Conservation (phyloP, 176 grass and related monocot species). For the Microstegium vimineum region DNA sequence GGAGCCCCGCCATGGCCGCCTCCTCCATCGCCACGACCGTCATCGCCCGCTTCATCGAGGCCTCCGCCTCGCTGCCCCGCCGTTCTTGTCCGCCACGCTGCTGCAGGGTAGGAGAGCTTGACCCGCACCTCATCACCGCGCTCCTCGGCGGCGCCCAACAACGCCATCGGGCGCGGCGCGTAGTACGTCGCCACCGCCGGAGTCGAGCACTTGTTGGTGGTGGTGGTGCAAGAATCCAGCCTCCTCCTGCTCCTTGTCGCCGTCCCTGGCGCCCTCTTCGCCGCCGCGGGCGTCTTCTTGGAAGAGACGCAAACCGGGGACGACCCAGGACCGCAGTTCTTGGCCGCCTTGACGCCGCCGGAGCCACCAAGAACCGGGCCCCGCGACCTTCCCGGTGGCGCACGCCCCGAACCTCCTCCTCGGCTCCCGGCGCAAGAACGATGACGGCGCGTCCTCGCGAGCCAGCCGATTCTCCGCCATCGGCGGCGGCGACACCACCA, state of each 20-base stretch:
- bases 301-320: background rate
- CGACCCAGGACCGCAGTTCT: background rate
- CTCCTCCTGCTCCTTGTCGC: background rate
- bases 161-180: no score
- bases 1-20: slow-evolving; percentile 43
- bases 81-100: background rate
- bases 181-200: no score
- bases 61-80: background rate
- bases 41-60: slow-evolving; percentile 7
- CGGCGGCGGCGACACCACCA: slow-evolving; percentile 7
- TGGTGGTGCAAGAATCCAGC: background rate
- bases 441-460: slow-evolving; percentile 12
- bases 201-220: background rate
- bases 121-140: background rate
- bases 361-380: background rate
- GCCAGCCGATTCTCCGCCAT: background rate
- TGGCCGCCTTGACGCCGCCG: slow-evolving; percentile 2
- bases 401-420: slow-evolving; percentile 12
- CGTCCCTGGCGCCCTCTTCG: slow-evolving; percentile 8
- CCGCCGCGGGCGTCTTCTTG: slow-evolving; percentile 10
- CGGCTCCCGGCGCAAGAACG: background rate
- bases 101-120: background rate
- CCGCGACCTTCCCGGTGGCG: slow-evolving; percentile 1
- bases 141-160: background rate
- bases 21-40: slow-evolving; percentile 14